Evolutionary conservation across 2,329 filamentous ascomycete species (phyloP).

Genomic region (Cladosporium colombiae): DNA sequence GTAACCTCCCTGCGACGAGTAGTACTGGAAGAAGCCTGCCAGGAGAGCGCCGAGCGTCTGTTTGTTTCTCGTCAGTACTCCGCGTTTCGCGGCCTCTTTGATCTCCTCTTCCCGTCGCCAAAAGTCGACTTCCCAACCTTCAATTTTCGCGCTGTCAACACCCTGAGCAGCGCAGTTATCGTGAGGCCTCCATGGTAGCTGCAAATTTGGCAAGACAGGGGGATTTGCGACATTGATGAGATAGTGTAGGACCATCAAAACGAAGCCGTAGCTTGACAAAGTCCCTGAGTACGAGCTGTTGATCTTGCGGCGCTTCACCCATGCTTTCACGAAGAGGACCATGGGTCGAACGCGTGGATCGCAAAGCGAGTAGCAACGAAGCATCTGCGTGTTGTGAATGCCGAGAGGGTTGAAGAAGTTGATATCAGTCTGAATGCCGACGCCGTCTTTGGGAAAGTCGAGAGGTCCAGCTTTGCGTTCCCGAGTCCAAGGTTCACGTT

Average conservation of each 20-base stretch:
- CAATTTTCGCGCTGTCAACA: conserved; percentile 35
- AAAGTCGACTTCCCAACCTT: conserved; percentile 71
- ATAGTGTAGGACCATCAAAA: conserved; percentile 89
- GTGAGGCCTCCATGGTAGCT: conserved; percentile 55
- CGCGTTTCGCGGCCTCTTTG: conserved; percentile 56
- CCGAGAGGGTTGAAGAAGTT: conserved; percentile 86
- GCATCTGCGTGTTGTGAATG: conserved; percentile 77
- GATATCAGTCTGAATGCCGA: conserved; percentile 88
- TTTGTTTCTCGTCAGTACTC: conserved; percentile 66
- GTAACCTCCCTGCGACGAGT: conserved; percentile 58
- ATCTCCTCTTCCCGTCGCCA: conserved; percentile 76
- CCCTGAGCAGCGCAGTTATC: conserved; percentile 31
- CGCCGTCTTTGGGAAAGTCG: conserved; percentile 74
- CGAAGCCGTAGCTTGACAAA: conserved; percentile 86
- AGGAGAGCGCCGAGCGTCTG: conserved; percentile 72
- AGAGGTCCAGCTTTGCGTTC: conserved; percentile 55
- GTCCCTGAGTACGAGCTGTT: conserved; percentile 86
- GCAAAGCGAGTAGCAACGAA: conserved; percentile 79
- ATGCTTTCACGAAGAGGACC: conserved; percentile 85
- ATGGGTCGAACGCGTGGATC: conserved; percentile 76
- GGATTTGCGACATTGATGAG: conserved; percentile 79
- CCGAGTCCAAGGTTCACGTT: conserved; percentile 42
- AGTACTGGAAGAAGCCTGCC: conserved; percentile 87
- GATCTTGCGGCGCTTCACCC: conserved; percentile 82
- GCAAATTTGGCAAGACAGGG: conserved; percentile 82